Evolutionary conservation across 2,329 filamentous ascomycete species (phyloP).

Genomic region (Aspergillus pseudonomiae): DNA sequence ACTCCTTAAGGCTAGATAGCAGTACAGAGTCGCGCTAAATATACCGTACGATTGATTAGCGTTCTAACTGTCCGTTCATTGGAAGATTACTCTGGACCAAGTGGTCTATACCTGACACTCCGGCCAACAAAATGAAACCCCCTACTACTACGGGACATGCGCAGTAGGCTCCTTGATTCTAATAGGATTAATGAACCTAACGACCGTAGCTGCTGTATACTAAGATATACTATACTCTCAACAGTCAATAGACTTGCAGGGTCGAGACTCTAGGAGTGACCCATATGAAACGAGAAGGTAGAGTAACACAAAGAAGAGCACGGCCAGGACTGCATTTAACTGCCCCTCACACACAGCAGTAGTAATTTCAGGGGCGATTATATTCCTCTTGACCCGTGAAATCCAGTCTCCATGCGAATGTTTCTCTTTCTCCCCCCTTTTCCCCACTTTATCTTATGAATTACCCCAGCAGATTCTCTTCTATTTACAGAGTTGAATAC

Average conservation of each 20-base stretch:
- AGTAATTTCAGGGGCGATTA: neutral
- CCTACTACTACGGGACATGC: too few species aligned
- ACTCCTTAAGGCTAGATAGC: neutral
- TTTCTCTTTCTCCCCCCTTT: neutral
- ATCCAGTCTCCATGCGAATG: neutral
- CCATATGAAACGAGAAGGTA: neutral
- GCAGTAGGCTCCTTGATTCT: too few species aligned
- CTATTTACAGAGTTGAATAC: too few species aligned
- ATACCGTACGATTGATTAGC: neutral
- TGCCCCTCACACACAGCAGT: neutral
- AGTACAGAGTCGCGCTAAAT: neutral
- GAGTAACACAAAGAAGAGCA: neutral
- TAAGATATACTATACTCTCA: too few species aligned
- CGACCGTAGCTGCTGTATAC: too few species aligned
- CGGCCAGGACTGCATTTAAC: too few species aligned
- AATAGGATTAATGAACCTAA: too few species aligned
- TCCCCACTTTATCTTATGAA: accelerated
- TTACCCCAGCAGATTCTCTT: neutral
- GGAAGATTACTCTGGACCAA: neutral
- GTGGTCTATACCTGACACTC: too few species aligned
- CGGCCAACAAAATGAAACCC: too few species aligned
- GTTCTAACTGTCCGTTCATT: neutral
- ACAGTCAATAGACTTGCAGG: too few species aligned
- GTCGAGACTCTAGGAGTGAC: too few species aligned
- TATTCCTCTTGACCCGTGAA: neutral